Conservation (phyloP, 352 stramenopile species). For the Phytopythium chamaehyphon region DNA sequence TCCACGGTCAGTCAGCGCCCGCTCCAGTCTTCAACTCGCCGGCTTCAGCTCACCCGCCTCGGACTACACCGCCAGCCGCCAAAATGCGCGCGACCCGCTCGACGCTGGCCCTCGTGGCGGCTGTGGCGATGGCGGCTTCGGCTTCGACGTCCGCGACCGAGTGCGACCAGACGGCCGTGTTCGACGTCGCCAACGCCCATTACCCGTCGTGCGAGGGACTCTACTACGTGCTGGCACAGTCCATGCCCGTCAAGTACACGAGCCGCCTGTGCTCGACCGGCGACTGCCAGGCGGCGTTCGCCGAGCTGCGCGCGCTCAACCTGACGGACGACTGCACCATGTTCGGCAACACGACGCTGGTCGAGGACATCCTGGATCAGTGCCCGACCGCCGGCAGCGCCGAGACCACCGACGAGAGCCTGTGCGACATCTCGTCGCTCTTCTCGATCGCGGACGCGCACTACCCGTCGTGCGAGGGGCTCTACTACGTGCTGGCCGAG, state of each 20-base stretch:
- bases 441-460: slow-evolving; percentile 17
- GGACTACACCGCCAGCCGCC: not conserved
- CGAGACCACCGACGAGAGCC: not conserved
- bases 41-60: no score
- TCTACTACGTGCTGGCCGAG: slow-evolving; percentile 20
- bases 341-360: slow-evolving; percentile 15
- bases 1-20: no score
- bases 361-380: slow-evolving; percentile 18
- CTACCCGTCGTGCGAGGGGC: slow-evolving; percentile 12
- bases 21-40: no score
- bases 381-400: slow-evolving; percentile 6
- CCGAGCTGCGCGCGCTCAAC: slow-evolving; percentile 13
- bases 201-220: slow-evolving; percentile 17
- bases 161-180: slow-evolving; percentile 18
- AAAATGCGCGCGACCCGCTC: not conserved
- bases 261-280: slow-evolving; percentile 12
- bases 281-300: slow-evolving; percentile 17
- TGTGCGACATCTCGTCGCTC: slow-evolving; percentile 16
- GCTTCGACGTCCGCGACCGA: slow-evolving; percentile 2
- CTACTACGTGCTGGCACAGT: slow-evolving; percentile 24
- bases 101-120: not conserved
- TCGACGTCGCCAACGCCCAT: slow-evolving; percentile 20
- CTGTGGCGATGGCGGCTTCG: not conserved
- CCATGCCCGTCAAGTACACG: slow-evolving; percentile 21
- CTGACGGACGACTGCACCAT: slow-evolving; percentile 21